Base-by-base conservation (phyloP, 805 yeast species). In the Spathaspora girioi region DNA sequence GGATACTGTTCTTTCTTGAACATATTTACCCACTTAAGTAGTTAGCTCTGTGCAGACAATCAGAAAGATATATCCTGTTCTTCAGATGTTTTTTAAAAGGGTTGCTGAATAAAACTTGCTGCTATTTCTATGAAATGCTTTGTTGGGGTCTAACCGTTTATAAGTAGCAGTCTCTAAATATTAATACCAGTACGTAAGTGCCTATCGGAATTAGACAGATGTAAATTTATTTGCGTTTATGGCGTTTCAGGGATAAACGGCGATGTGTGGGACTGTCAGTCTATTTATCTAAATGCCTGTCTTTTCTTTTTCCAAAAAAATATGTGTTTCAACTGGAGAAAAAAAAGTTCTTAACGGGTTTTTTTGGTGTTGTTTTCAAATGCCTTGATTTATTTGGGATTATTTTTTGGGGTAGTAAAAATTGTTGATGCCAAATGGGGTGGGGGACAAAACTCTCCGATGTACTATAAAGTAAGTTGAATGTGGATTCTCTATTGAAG, bases 1-100 rank as follows among this genome's bases (percentile, higher is more conserved):
- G n/a, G 26, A 10, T 42, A 42, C 27, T 20, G 44, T 42, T 42
- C 44, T 42, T 42, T 42, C 44, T 42, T 42, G n/a, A 42, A 42
- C 44, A 42, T 42, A 14, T 26, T 35, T 35, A n/a, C 17, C 32
- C 3, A 10, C 32, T 35, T 9, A 15, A n/a, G 40, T 35, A 35
- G 18, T 35, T 35, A 11, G 40, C n/a, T 3, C 8, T 35, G 14
- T 7, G 18, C 15, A 35, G 14, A 35, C 7, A 29, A 29, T 8
- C 2, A 10, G 35, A 31, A 31, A 31, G 40, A 35, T 17, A n/a
- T 35, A 35, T 35, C 17, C 40, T n/a, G 15, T 15, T 14, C 17
- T 35, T 35, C 8, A 35, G 14, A 35, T 14, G 11, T 35, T 35
- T 35, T 5, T 3, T 11, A 35, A 12, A 35, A 15, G 40, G 40